A percentile compares a stretch with the other conserved stretches of the same genome.
These are phyloP conservation scores for Giardia duodenalis DNA, from an alignment of 208 protist species.

Conservation along the genomic window DNA sequence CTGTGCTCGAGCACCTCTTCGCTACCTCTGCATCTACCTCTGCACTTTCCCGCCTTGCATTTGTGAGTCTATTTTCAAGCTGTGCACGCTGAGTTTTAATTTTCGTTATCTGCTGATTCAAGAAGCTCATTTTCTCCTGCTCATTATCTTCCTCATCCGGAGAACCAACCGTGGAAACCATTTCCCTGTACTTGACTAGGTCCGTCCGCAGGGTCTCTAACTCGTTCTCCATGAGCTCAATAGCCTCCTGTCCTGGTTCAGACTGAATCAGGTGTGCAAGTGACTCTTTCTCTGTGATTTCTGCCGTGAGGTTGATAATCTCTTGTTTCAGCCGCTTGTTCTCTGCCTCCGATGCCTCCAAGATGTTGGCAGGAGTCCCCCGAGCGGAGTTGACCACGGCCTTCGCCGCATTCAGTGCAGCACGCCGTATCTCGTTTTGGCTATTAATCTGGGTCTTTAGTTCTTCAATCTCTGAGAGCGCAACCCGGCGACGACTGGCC, in stretches of 20 bases:
- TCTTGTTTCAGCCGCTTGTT: slow-evolving; percentile 8
- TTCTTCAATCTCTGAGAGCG: not conserved
- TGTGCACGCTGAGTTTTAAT: not conserved
- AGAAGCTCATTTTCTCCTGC: not conserved
- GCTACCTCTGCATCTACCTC: not conserved
- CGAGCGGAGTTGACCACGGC: slow-evolving; percentile 26
- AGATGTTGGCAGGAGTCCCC: not conserved
- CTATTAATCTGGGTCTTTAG: not conserved
- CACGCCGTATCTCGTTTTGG: not conserved
- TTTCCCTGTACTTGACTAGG: not conserved
- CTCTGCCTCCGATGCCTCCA: not conserved
- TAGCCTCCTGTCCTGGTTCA: slow-evolving; percentile 12
- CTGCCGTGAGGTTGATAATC: not conserved
- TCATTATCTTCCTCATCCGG: not conserved
- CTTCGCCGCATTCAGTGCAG: not conserved
- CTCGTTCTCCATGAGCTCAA: slow-evolving; percentile 6
- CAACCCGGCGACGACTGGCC: not conserved
- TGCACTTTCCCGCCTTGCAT: not conserved
- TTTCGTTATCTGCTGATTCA: not conserved
- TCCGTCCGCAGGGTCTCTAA: not conserved
- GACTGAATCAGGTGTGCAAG: not conserved
- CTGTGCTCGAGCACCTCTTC: not conserved
- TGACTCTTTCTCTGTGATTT: slow-evolving; percentile 21
- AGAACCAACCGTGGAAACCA: not conserved
- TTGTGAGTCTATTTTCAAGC: not conserved